phyloP scores from a whole-genome alignment of 192 early-diverging fungal genomes.

The Pilobolus umbonatus region DNA sequence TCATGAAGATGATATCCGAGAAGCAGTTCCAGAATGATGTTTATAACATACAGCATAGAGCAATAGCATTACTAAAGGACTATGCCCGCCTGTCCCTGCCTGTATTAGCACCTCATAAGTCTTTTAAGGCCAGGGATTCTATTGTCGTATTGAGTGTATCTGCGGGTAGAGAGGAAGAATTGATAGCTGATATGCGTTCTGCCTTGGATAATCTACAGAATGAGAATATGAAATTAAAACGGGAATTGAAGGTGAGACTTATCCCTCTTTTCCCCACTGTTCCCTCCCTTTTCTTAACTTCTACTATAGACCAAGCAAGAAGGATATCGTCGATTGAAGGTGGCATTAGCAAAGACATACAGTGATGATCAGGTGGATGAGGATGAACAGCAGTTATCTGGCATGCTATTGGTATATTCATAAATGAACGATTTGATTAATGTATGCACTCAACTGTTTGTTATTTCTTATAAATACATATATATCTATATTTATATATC shows the following conservation, averaged over 20 bases:
- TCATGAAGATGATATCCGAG: slow-evolving; percentile 31
- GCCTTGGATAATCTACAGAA: slow-evolving; percentile 8
- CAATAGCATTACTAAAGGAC: slow-evolving; percentile 10
- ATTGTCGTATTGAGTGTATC: not conserved
- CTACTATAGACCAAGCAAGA: slow-evolving; percentile 6
- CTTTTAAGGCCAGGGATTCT: not conserved
- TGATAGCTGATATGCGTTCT: too few species aligned
- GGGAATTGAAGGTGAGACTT: slow-evolving; percentile 16
- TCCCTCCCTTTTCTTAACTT: not conserved
- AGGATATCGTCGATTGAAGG: slow-evolving; percentile 9
- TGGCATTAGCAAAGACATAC: slow-evolving; percentile 18
- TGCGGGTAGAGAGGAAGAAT: slow-evolving; percentile 17
- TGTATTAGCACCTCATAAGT: not conserved
- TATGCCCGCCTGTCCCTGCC: slow-evolving; percentile 14
- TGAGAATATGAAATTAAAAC: slow-evolving; percentile 13
- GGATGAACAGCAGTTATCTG: not conserved
- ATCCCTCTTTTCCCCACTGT: not conserved
- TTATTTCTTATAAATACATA: not conserved
- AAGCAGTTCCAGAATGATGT: slow-evolving; percentile 15
- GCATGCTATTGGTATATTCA: not conserved
- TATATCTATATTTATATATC: too few species aligned
- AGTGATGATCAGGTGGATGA: not conserved
- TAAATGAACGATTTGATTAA: not conserved
- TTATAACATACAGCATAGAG: slow-evolving; percentile 8
- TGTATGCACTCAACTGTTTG: not conserved